Conservation (phyloP, 148 eudicot genomes). For the Arbutus unedo region DNA sequence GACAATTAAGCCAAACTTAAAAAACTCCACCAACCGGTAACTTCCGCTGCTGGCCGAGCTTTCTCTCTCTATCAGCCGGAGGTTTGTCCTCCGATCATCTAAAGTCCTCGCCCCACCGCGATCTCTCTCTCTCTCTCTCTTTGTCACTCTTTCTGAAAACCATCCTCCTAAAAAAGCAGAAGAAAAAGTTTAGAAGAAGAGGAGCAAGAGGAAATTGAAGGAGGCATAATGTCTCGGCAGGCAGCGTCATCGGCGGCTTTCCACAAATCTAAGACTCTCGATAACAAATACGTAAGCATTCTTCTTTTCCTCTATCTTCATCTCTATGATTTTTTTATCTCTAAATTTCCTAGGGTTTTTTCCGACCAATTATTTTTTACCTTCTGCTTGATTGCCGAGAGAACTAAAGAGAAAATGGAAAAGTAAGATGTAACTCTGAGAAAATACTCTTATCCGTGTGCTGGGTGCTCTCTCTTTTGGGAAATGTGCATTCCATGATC, state of each 20-base stretch:
- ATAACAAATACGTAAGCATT: slow-evolving; percentile 89
- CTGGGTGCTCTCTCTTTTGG: background rate
- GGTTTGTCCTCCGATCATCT: background rate
- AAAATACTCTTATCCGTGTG: background rate
- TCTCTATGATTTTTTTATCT: background rate
- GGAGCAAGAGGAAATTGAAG: background rate
- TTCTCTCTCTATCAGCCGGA: background rate
- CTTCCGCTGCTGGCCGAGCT: background rate
- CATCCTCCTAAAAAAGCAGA: background rate
- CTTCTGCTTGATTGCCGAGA: background rate
- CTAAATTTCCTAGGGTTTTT: slow-evolving; percentile 3
- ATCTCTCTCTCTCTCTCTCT: background rate
- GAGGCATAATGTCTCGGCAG: slow-evolving; percentile 79
- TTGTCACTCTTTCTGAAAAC: background rate
- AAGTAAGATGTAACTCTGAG: background rate
- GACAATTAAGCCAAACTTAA: background rate
- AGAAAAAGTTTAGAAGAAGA: background rate
- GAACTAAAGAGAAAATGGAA: background rate
- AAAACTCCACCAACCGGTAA: background rate
- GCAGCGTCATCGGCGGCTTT: slow-evolving; percentile 58
- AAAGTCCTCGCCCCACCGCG: background rate
- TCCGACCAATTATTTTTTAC: background rate
- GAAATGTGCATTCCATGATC: background rate
- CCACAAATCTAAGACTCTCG: slow-evolving; percentile 91
- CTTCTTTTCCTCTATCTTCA: background rate